Evolutionary conservation across 352 stramenopile species (phyloP).

Genomic region (Phytophthora vignae): DNA sequence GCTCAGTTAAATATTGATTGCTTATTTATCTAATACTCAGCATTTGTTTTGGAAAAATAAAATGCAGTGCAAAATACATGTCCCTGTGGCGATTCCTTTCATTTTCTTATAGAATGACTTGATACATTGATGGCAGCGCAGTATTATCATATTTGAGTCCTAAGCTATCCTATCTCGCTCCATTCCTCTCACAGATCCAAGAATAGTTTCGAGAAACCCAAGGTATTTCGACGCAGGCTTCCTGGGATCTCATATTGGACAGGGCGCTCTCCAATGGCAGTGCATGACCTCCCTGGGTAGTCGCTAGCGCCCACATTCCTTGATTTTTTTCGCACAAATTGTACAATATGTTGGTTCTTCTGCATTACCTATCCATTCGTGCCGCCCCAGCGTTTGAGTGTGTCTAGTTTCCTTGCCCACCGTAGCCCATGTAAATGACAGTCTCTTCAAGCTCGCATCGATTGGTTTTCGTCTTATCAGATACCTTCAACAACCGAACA

Average conservation of each 20-base stretch:
- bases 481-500: slow-evolving; percentile 21
- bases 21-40: too few species aligned
- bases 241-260: not conserved
- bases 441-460: slow-evolving; percentile 15
- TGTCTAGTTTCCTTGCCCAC: not conserved
- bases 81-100: too few species aligned
- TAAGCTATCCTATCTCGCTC: too few species aligned
- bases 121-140: too few species aligned
- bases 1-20: too few species aligned
- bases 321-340: slow-evolving; percentile 25
- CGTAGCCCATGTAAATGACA: slow-evolving; percentile 11
- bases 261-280: slow-evolving; percentile 9
- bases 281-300: slow-evolving; percentile 6
- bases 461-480: slow-evolving; percentile 20
- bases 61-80: too few species aligned
- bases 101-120: too few species aligned
- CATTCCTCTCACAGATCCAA: too few species aligned
- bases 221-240: slow-evolving; percentile 3
- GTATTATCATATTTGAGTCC: too few species aligned
- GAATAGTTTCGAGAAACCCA: too few species aligned
- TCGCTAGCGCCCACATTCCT: slow-evolving; percentile 10
- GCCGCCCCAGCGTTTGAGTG: not conserved
- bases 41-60: too few species aligned
- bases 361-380: slow-evolving; percentile 5
- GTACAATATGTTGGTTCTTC: not conserved